Evolutionary conservation across 1,139 yeast genomes (phyloP).

Genomic region (Yamadazyma conglobata): DNA sequence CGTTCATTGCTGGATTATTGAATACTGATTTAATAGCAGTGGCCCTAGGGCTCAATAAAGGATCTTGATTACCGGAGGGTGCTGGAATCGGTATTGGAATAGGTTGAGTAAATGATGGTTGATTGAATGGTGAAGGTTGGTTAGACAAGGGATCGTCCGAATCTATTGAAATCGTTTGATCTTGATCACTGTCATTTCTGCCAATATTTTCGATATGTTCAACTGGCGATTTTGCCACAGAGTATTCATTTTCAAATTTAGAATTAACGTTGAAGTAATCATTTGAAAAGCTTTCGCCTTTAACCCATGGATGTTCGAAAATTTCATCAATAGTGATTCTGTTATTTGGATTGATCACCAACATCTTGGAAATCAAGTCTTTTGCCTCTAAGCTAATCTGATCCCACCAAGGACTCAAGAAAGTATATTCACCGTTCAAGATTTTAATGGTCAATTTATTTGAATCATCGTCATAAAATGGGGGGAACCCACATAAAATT

Average conservation of each 20-base stretch:
- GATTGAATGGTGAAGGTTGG: slow-evolving; percentile 18
- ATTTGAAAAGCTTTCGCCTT: slow-evolving; percentile 13
- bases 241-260: slow-evolving; percentile 11
- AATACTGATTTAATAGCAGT: slow-evolving; percentile 46
- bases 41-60: slow-evolving; percentile 34
- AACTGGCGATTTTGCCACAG: slow-evolving; percentile 3
- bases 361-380: slow-evolving; percentile 52
- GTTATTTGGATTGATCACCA: slow-evolving; percentile 59
- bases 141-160: slow-evolving; percentile 14
- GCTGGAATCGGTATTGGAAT: slow-evolving; percentile 7
- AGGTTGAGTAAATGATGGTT: slow-evolving; percentile 9
- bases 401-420: slow-evolving; percentile 96
- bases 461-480: slow-evolving; percentile 87
- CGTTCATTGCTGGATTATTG: slow-evolving; percentile 43
- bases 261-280: slow-evolving; percentile 18
- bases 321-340: slow-evolving; percentile 65
- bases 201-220: slow-evolving; percentile 12
- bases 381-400: slow-evolving; percentile 81
- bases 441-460: slow-evolving; percentile 81
- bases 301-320: slow-evolving; percentile 51
- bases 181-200: slow-evolving; percentile 2
- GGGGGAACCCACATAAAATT: slow-evolving; percentile 91
- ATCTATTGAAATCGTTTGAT: slow-evolving; percentile 6
- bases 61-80: slow-evolving; percentile 3
- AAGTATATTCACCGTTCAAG: slow-evolving; percentile 76